Evolutionary conservation across 2,329 filamentous ascomycete species (phyloP).

Genomic region (Daldinia sp.): DNA sequence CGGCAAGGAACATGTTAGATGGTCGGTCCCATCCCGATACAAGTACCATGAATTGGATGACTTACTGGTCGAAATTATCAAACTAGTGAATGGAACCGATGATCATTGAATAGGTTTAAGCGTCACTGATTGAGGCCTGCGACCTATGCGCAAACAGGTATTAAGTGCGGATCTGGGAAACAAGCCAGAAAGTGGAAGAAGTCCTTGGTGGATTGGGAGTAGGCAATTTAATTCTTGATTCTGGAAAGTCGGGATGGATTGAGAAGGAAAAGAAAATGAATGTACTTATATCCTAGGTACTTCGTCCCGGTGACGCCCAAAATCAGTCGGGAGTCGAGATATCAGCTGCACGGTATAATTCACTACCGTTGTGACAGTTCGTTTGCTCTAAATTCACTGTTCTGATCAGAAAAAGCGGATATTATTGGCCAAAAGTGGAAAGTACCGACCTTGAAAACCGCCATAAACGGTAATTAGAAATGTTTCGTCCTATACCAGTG

Average conservation of each 20-base stretch:
- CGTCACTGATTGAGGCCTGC: no score
- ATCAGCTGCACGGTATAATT: not conserved
- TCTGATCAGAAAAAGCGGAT: not conserved
- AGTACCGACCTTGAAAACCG: not conserved
- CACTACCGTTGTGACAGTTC: not conserved
- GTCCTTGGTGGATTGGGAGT: not conserved
- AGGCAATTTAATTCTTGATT: not conserved
- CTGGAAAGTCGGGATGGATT: not conserved
- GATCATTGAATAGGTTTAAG: no score
- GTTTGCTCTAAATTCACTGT: not conserved
- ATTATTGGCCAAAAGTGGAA: not conserved
- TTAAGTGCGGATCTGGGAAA: no score
- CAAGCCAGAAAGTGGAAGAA: no score
- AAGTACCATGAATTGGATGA: no score
- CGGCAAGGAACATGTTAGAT: no score
- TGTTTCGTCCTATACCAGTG: no score
- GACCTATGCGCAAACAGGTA: no score
- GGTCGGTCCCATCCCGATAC: no score
- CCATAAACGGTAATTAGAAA: not conserved
- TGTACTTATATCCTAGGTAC: not conserved
- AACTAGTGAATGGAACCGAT: no score
- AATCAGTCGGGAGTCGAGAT: not conserved
- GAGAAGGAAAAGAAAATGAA: not conserved
- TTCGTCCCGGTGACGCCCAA: no score
- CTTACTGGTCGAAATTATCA: no score